Conservation (phyloP, 441 rosid genomes). For the Corymbia calophylla region DNA sequence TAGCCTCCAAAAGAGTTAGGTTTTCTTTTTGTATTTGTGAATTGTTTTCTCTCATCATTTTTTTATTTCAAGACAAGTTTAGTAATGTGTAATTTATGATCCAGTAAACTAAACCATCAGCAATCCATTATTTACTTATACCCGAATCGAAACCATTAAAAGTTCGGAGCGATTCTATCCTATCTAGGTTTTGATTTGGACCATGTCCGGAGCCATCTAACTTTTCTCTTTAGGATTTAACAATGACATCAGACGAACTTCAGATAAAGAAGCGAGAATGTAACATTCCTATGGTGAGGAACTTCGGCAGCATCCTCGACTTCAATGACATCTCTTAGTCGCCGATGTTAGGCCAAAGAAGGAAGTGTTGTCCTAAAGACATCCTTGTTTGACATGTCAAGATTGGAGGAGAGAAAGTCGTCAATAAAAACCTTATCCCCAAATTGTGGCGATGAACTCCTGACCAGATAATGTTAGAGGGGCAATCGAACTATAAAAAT, state of each 20-base stretch:
- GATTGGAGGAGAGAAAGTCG: not conserved
- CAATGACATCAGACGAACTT: not conserved
- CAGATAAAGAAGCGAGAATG: not conserved
- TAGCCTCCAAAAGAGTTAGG: too few relatives aligned
- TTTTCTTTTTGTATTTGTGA: not conserved
- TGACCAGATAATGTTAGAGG: not conserved
- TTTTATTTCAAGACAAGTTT: not conserved
- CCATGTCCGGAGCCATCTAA: not conserved
- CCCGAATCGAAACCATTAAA: not conserved
- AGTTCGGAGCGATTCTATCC: not conserved
- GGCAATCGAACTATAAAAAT: not conserved
- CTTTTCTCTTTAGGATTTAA: not conserved
- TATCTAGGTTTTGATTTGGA: not conserved
- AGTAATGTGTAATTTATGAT: not conserved
- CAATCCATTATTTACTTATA: not conserved
- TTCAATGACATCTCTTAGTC: not conserved
- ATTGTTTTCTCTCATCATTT: not conserved
- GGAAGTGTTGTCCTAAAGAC: not conserved
- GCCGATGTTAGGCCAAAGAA: not conserved
- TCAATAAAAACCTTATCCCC: not conserved
- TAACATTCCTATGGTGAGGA: not conserved
- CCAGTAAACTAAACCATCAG: not conserved
- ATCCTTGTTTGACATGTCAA: not conserved
- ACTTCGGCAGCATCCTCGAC: not conserved
- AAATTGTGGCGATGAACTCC: not conserved